These are phyloP conservation scores for Wickerhamiella cacticola DNA, from an alignment of 805 yeast genomes.

Conservation along the genomic window DNA sequence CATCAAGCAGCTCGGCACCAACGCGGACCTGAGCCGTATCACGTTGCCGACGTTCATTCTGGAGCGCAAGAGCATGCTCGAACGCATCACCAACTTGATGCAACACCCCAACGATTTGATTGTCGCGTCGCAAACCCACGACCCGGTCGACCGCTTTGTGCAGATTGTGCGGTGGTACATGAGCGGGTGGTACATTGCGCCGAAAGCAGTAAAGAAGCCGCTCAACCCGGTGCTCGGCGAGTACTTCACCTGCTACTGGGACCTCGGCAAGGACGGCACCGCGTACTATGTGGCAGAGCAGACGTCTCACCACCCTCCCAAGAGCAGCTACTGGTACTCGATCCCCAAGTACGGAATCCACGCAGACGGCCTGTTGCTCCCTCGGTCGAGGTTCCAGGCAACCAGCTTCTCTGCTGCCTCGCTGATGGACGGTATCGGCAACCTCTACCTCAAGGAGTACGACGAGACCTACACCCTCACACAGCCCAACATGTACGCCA, in stretches of 20 bases:
- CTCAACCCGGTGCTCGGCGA: constrained; percentile 92
- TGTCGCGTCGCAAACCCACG: constrained; percentile 49
- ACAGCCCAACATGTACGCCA: constrained; percentile 93
- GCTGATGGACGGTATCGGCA: constrained; percentile 85
- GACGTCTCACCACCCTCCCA: constrained; percentile 97
- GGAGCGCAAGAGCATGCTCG: constrained; percentile 92
- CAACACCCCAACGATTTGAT: constrained; percentile 62
- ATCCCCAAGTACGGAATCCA: constrained; percentile 71
- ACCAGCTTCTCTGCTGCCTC: constrained; percentile 91
- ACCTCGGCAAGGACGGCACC: constrained; percentile 50
- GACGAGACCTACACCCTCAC: constrained; percentile 65
- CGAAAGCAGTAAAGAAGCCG: constrained; percentile 96
- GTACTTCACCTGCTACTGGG: constrained; percentile 86
- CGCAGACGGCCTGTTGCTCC: constrained; percentile 80
- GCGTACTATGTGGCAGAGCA: constrained; percentile 89
- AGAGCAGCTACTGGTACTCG: constrained; percentile 81
- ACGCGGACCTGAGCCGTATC: constrained; percentile 77
- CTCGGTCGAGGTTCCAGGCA: constrained; percentile 64
- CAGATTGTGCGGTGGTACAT: constrained; percentile 78
- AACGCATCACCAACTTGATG: constrained; percentile 79
- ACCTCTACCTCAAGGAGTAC: constrained; percentile 52
- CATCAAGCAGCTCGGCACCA: constrained; percentile 84
- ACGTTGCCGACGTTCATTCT: constrained; percentile 91
- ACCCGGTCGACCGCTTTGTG: constrained; percentile 58
- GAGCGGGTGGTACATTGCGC: constrained; percentile 96